Evolutionary conservation across 768 basidiomycete species (phyloP).

Genomic region (Tricholoma flavovirens): DNA sequence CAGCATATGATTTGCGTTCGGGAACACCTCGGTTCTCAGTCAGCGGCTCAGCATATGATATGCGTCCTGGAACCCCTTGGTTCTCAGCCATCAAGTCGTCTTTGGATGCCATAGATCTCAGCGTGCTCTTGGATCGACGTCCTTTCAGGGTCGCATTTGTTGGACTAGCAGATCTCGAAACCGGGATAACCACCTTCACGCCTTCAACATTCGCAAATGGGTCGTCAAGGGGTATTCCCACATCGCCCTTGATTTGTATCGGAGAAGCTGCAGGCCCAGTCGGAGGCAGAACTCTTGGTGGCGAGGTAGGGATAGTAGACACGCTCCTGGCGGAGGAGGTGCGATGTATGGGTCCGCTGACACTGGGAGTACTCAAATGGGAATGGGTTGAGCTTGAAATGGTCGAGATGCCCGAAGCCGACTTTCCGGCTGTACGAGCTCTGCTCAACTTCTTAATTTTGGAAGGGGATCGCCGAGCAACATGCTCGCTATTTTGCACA

Average conservation of each 20-base stretch:
- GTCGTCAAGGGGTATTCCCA: constrained; percentile 38
- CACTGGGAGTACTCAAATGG: background rate
- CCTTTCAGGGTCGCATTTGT: background rate
- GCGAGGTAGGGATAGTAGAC: constrained; percentile 6
- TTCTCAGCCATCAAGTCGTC: background rate
- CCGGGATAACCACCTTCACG: constrained; percentile 39
- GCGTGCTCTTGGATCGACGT: background rate
- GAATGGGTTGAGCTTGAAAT: constrained; percentile 3
- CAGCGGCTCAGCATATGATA: background rate
- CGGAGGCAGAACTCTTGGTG: background rate
- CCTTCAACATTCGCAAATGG: constrained; percentile 54
- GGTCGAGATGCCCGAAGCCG: constrained; percentile 4
- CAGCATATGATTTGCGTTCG: too few relatives aligned
- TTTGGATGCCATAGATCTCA: background rate
- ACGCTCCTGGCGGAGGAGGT: constrained; percentile 1
- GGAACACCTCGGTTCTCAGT: too few relatives aligned
- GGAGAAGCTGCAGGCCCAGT: background rate
- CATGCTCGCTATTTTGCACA: background rate
- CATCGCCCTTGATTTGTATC: constrained; percentile 23
- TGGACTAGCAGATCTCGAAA: constrained; percentile 5
- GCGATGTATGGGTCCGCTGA: background rate
- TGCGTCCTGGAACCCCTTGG: background rate
- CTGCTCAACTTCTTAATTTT: constrained; percentile 26
- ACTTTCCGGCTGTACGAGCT: constrained; percentile 13
- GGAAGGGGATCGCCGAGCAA: constrained; percentile 10